These are phyloP conservation scores for Microcos paniculata DNA, from an alignment of 345 rosid genomes.

Conservation along the genomic window DNA sequence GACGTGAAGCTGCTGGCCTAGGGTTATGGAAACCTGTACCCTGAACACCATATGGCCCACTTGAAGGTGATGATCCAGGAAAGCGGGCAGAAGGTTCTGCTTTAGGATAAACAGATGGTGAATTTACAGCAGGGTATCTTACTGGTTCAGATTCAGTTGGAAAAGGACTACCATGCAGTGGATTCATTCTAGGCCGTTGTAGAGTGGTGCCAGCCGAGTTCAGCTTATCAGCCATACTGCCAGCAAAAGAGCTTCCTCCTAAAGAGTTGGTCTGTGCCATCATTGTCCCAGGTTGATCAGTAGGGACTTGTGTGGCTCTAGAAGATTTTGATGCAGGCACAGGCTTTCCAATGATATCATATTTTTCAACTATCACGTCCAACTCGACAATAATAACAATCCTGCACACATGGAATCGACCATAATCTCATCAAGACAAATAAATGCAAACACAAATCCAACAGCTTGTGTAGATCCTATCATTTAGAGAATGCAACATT, in stretches of 20 bases:
- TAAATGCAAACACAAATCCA: background rate
- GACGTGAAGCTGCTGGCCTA: slow-evolving; percentile 40
- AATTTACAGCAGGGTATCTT: slow-evolving; percentile 35
- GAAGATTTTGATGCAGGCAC: slow-evolving; percentile 29
- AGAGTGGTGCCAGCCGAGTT: slow-evolving; percentile 29
- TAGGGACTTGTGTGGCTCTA: slow-evolving; percentile 28
- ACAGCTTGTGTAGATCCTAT: background rate
- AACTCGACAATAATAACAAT: slow-evolving; percentile 61
- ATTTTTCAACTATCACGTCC: slow-evolving; percentile 49
- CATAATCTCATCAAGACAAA: slow-evolving; percentile 10
- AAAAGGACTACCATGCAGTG: slow-evolving; percentile 26
- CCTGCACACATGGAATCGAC: slow-evolving; percentile 37
- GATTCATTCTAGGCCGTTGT: slow-evolving; percentile 39
- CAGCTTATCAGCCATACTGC: slow-evolving; percentile 30
- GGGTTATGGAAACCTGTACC: slow-evolving; percentile 35
- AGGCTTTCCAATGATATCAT: slow-evolving; percentile 53
- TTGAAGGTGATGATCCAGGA: slow-evolving; percentile 33
- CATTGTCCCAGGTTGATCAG: slow-evolving; percentile 26
- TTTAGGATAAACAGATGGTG: slow-evolving; percentile 33
- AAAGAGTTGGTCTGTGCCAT: slow-evolving; percentile 13
- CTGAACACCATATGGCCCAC: slow-evolving; percentile 34
- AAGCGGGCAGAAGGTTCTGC: slow-evolving; percentile 34
- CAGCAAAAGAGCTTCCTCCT: slow-evolving; percentile 25
- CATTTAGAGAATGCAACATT: background rate
- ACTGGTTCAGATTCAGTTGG: slow-evolving; percentile 32